These are phyloP conservation scores for Lepidopterella palustris DNA, from an alignment of 495 filamentous ascomycete species.

Conservation along the genomic window DNA sequence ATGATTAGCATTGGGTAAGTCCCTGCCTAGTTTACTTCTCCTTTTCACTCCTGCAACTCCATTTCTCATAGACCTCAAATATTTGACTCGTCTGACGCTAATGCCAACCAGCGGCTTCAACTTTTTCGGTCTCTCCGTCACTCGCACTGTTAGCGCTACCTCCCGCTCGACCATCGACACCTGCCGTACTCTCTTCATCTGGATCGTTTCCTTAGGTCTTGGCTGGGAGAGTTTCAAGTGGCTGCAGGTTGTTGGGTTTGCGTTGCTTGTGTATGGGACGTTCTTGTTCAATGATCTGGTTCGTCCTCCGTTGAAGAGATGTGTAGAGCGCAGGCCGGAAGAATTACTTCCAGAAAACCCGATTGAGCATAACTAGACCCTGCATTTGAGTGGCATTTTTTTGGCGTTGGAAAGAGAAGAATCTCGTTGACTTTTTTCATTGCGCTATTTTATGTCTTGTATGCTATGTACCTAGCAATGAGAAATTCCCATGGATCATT, in stretches of 20 bases:
- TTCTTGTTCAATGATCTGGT: slow-evolving; percentile 95
- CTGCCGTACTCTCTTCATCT: slow-evolving; percentile 95
- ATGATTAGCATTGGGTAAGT: slow-evolving; percentile 95
- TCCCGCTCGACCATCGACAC: slow-evolving; percentile 94
- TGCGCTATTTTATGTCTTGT: no score
- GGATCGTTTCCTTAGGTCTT: slow-evolving; percentile 85
- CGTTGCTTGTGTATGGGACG: slow-evolving; percentile 86
- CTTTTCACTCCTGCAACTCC: background rate
- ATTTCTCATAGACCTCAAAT: no score
- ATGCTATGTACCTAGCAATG: no score
- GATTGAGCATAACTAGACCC: slow-evolving; percentile 62
- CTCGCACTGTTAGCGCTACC: slow-evolving; percentile 79
- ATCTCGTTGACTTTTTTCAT: no score
- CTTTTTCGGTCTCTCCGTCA: slow-evolving; percentile 93
- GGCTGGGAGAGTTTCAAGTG: slow-evolving; percentile 99
- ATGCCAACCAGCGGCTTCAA: slow-evolving; percentile 72
- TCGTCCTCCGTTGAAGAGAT: slow-evolving; percentile 58
- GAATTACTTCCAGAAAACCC: slow-evolving; percentile 78
- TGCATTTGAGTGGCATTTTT: slow-evolving; percentile 4
- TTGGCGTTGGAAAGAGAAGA: slow-evolving; percentile 8
- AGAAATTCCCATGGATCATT: no score
- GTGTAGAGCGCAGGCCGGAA: slow-evolving; percentile 38
- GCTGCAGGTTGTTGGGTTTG: slow-evolving; percentile 88
- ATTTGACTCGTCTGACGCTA: no score
- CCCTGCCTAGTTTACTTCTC: background rate